A percentile compares a stretch with the other conserved stretches of the same genome.
phyloP scores from a whole-genome alignment of 805 yeast species.

The Yamadazyma nakazawae region DNA sequence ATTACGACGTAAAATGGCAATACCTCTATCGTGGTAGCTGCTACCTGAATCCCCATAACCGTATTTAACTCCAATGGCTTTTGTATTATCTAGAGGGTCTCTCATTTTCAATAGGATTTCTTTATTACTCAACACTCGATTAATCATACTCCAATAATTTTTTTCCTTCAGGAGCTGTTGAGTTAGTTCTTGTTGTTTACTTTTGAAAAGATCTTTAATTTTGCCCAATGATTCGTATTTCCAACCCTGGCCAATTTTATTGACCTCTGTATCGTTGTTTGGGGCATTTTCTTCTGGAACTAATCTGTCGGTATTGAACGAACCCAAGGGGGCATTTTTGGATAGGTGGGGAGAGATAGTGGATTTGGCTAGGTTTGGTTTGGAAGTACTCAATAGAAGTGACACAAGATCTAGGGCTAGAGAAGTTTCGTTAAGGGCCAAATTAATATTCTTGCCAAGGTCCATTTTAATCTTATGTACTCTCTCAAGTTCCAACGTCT shows the following conservation, averaged over 20 bases:
- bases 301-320: conserved; percentile 54
- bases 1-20: conserved; percentile 64
- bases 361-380: conserved; percentile 82
- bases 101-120: conserved; percentile 70
- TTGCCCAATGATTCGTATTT: conserved; percentile 65
- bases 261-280: conserved; percentile 28
- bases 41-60: conserved; percentile 94
- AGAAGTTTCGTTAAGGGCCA: conserved; percentile 86
- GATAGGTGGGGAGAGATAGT: conserved; percentile 85
- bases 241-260: conserved; percentile 74
- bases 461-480: conserved; percentile 52
- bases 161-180: conserved; percentile 59
- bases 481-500: conserved; percentile 20
- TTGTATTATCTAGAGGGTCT: conserved; percentile 44
- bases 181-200: conserved; percentile 49
- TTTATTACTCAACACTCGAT: conserved; percentile 41
- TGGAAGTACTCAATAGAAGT: conserved; percentile 68
- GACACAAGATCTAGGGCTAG: conserved; percentile 85
- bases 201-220: conserved; percentile 49
- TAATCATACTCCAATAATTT: conserved; percentile 60
- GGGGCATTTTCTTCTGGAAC: conserved; percentile 15
- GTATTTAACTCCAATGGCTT: conserved; percentile 75
- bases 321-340: conserved; percentile 71
- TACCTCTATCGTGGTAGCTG: conserved; percentile 65
- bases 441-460: conserved; percentile 48